phyloP scores from a whole-genome alignment of 495 filamentous ascomycete genomes.

The Cercophora scortea region DNA sequence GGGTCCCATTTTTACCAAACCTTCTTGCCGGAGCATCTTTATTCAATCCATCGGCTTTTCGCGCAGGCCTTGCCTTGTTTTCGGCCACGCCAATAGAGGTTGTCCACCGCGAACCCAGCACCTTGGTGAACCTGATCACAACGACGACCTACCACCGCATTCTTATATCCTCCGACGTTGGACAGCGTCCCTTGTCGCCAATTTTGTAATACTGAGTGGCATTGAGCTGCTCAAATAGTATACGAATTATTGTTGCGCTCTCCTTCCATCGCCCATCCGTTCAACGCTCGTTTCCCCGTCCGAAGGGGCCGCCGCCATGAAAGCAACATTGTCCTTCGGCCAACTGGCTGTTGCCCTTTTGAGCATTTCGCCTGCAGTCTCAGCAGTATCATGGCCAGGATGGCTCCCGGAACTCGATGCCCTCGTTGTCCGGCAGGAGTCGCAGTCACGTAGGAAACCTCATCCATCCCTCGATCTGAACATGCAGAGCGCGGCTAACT shows the following conservation, averaged over 20 bases:
- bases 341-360: conserved; percentile 28
- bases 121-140: conserved; percentile 6
- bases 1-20: too few species aligned
- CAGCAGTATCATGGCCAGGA: conserved; percentile 25
- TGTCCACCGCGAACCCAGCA: conserved; percentile 7
- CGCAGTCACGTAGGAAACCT: too few species aligned
- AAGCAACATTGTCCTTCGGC: conserved; percentile 13
- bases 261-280: too few species aligned
- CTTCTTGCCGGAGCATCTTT: too few species aligned
- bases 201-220: background rate
- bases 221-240: too few species aligned
- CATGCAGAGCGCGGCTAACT: conserved; percentile 1
- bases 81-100: conserved; percentile 18
- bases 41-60: background rate
- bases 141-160: conserved; percentile 8
- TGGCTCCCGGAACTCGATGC: conserved; percentile 30
- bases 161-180: conserved; percentile 16
- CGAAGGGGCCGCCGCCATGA: conserved; percentile 15
- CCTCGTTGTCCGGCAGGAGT: conserved; percentile 29
- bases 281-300: background rate
- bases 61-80: conserved; percentile 15
- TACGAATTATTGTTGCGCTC: too few species aligned
- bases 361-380: conserved; percentile 22
- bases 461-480: too few species aligned
- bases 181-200: conserved; percentile 8